Conservation (phyloP, 2,329 filamentous ascomycete species). For the Trichoderma afroharzianum region DNA sequence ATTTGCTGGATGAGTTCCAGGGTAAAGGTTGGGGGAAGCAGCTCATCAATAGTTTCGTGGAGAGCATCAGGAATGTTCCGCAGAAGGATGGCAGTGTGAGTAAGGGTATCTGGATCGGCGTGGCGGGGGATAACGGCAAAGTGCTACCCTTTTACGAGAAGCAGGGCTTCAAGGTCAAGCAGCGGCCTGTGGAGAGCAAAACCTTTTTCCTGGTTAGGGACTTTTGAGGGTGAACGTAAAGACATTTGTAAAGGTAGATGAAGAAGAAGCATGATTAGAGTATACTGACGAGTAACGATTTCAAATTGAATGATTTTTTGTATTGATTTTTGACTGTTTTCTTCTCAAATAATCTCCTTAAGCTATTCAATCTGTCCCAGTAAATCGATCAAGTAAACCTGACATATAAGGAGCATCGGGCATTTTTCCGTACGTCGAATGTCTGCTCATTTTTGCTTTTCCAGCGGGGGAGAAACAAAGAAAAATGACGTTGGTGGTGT, state of each 20-base stretch:
- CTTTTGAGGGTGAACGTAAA: slow-evolving; percentile 2
- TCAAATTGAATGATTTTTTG: neutral
- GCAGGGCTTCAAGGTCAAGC: slow-evolving; percentile 41
- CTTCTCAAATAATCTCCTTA: neutral
- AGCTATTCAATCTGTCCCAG: neutral
- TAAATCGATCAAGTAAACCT: neutral
- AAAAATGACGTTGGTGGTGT: neutral
- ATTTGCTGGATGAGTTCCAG: slow-evolving; percentile 42
- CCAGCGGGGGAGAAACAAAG: neutral
- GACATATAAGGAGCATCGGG: neutral
- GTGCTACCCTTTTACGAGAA: slow-evolving; percentile 48
- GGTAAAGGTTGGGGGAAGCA: slow-evolving; percentile 42
- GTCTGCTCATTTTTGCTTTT: neutral
- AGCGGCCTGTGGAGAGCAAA: slow-evolving; percentile 34
- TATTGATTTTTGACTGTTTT: neutral
- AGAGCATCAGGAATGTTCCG: slow-evolving; percentile 30
- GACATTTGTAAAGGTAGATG: neutral
- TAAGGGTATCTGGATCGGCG: slow-evolving; percentile 42
- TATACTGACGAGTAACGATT: neutral
- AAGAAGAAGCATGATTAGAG: too few relatives aligned
- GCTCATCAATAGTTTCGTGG: slow-evolving; percentile 41
- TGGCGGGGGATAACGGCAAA: slow-evolving; percentile 44
- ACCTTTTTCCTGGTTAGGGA: slow-evolving; percentile 43
- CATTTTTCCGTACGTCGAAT: neutral
- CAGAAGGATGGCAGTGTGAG: slow-evolving; percentile 9